Conservation (phyloP, 495 filamentous ascomycete genomes). For the Xylaria castorea region DNA sequence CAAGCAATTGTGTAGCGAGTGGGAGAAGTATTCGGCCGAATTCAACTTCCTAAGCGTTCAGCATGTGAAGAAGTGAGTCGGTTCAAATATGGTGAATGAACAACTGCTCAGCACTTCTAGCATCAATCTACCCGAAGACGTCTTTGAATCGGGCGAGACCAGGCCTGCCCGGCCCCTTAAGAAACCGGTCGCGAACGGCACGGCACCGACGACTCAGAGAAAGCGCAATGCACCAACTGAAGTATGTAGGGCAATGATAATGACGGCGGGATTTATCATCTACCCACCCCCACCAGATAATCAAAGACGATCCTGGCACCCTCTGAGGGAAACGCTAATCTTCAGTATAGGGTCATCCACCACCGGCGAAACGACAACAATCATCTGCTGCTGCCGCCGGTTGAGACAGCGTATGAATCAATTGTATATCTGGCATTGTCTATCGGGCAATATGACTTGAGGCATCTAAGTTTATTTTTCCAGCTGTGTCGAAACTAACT, state of each 20-base stretch:
- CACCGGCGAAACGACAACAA: conserved; percentile 40
- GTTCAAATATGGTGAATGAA: conserved; percentile 14
- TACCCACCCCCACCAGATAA: conserved; percentile 38
- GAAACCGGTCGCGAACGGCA: conserved; percentile 41
- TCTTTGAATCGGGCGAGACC: conserved; percentile 82
- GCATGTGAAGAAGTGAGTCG: conserved; percentile 76
- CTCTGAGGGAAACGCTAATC: conserved; percentile 40
- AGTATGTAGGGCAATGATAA: conserved; percentile 41
- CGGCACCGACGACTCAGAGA: conserved; percentile 32
- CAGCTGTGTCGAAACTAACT: conserved; percentile 32
- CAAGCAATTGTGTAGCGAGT: conserved; percentile 70
- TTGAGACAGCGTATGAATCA: conserved; percentile 29
- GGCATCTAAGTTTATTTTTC: background rate
- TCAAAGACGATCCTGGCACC: conserved; percentile 35
- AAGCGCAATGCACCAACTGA: conserved; percentile 43
- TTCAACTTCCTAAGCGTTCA: conserved; percentile 68
- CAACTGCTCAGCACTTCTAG: conserved; percentile 52
- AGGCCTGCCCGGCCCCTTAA: conserved; percentile 69
- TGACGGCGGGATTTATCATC: conserved; percentile 33
- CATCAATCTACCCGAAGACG: conserved; percentile 84
- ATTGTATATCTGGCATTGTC: background rate
- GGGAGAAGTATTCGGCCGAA: conserved; percentile 65
- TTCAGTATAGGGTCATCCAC: conserved; percentile 37
- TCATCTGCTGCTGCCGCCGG: conserved; percentile 46
- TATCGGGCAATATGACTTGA: conserved; percentile 10